phyloP scores from a whole-genome alignment of 2,329 filamentous ascomycete species.

The Fusarium sp. region DNA sequence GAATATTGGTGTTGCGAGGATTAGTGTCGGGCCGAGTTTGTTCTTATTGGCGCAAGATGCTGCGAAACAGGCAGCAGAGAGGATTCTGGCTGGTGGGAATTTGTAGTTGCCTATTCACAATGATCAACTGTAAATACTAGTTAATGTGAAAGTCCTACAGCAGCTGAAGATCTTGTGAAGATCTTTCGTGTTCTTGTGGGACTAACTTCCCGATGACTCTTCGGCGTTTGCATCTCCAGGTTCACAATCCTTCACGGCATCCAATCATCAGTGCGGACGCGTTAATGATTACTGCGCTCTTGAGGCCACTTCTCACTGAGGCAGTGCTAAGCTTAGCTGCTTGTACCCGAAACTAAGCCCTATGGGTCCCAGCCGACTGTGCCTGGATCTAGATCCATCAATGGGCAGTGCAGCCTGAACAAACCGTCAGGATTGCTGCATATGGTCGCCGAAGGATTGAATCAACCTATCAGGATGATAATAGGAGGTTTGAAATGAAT shows the following conservation, averaged over 20 bases:
- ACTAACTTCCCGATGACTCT: conserved; percentile 3
- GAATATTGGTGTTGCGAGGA: conserved; percentile 64
- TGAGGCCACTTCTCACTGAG: background rate
- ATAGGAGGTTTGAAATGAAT: too few relatives aligned
- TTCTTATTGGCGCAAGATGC: conserved; percentile 56
- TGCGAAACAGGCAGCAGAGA: conserved; percentile 50
- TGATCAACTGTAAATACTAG: background rate
- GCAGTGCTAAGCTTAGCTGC: conserved; percentile 1
- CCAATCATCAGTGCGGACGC: background rate
- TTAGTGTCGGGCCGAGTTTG: conserved; percentile 65
- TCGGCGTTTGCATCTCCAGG: background rate
- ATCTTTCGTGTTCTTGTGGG: background rate
- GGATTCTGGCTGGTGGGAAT: conserved; percentile 47
- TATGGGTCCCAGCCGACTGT: conserved; percentile 9
- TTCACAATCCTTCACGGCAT: background rate
- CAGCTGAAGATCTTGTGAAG: background rate
- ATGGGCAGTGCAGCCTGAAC: conserved; percentile 20
- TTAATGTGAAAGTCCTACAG: background rate
- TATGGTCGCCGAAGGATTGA: background rate
- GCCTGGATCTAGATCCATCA: conserved; percentile 21
- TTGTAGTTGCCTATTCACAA: conserved; percentile 19
- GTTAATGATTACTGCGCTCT: background rate
- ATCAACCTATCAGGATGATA: background rate
- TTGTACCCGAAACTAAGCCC: conserved; percentile 13
- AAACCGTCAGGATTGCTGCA: background rate